Base-by-base conservation (phyloP, 1,284 basidiomycete genomes). In the Porogramme epimiltina region DNA sequence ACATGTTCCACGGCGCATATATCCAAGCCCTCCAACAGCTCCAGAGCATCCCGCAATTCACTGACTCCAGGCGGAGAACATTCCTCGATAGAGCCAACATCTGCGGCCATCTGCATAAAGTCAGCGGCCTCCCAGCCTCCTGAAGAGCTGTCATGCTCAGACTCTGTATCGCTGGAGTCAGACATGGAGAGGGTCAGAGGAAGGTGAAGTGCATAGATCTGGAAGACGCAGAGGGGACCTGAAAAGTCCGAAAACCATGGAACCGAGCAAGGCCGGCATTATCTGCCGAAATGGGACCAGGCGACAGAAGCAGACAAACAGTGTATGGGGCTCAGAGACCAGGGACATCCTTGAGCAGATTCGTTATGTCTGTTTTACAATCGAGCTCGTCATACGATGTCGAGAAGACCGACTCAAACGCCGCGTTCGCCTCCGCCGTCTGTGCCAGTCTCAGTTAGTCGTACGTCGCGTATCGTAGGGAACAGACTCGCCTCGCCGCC, bases 341-440 rank as follows among this genome's bases (percentile, higher is more conserved):
- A 38, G 72, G 68, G 57, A 87, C 87, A 62, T 74, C 74, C 65
- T 78, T 82, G 46, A 90, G 69, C 66, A 87, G 82, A 24, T 71
- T 71, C 38, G 82, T 77, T 33, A 89, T 74, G 64, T 84, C 77
- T 49, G 80, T 80, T 64, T 77, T 81, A 70, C 82, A 85, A 55
- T 78, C 73, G 54, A 91, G 68, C 47, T 70, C 62, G 31, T 79
- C 75, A 23, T 74, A 70, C 45, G 67, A 81, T 51, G 71, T 76
- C n/a, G 87, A 87, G 65, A 89, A 84, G 28, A 90, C 59, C 13
- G 78, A 68, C 53, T 86, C 81, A 54, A 88, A 82, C 3, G 75
- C 74, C 37, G 74, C 70, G 20, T 69, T 76, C 4, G 87, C 80
- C 60, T 84, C 80, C 16, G 67, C 68, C 22, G 79, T 77, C 89